These are phyloP conservation scores for Alectoria sarmentosa DNA, from an alignment of 495 filamentous ascomycete genomes.

Conservation along the genomic window DNA sequence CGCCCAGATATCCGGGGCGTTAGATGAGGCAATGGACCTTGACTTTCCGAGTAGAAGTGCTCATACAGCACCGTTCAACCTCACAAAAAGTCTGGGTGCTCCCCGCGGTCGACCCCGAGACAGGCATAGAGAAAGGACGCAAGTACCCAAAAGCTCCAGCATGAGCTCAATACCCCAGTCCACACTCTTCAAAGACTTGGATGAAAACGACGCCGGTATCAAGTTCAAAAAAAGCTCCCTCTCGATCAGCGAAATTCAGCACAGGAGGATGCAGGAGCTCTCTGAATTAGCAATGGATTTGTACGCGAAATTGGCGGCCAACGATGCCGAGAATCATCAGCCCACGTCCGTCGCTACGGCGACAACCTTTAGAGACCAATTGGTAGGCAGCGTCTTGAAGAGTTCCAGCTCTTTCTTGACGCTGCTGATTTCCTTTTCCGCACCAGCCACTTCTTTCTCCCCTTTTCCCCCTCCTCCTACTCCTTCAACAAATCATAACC, in stretches of 20 bases:
- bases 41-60: neutral
- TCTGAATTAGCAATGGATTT: constrained; percentile 11
- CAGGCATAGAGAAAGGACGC: neutral
- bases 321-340: neutral
- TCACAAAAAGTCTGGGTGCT: neutral
- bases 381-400: constrained; percentile 16
- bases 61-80: neutral
- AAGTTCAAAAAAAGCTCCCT: neutral
- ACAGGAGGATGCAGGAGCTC: constrained; percentile 12
- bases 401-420: constrained; percentile 15
- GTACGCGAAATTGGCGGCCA: constrained; percentile 5
- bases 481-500: neutral
- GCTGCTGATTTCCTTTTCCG: constrained; percentile 13
- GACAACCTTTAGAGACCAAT: constrained; percentile 7
- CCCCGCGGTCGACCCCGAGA: neutral
- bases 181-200: neutral
- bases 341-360: neutral
- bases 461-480: neutral
- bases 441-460: neutral
- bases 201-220: neutral
- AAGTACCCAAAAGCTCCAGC: neutral
- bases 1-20: neutral
- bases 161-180: neutral
- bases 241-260: constrained; percentile 4
- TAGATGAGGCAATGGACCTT: constrained; percentile 6